Evolutionary conservation across 495 filamentous ascomycete genomes (phyloP).

Genomic region (Rostrohypoxylon terebratum): DNA sequence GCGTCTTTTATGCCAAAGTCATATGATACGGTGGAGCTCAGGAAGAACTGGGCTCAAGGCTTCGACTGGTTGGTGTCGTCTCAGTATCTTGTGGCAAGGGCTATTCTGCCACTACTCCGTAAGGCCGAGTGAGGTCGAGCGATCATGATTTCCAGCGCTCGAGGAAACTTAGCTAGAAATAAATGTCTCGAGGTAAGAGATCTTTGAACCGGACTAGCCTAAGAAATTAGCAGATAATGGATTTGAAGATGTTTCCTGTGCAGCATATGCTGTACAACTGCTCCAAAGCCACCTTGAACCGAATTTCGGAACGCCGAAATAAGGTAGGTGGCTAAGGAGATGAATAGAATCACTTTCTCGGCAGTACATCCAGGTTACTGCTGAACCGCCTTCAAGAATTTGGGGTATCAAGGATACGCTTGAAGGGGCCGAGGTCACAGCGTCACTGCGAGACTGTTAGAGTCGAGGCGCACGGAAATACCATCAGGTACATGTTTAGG

Average conservation of each 20-base stretch:
- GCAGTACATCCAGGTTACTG: slow-evolving; percentile 46
- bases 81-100: slow-evolving; percentile 43
- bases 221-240: slow-evolving; percentile 34
- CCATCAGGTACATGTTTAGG: slow-evolving; percentile 49
- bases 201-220: not conserved
- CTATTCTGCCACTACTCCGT: slow-evolving; percentile 49
- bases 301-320: slow-evolving; percentile 52
- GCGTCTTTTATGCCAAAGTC: slow-evolving; percentile 13
- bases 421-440: slow-evolving; percentile 53
- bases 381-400: slow-evolving; percentile 57
- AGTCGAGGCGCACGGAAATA: slow-evolving; percentile 44
- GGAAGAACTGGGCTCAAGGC: slow-evolving; percentile 43
- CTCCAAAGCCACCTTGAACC: slow-evolving; percentile 52
- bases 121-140: slow-evolving; percentile 39
- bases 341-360: slow-evolving; percentile 48
- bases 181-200: slow-evolving; percentile 29
- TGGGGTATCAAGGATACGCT: slow-evolving; percentile 47
- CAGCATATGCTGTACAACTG: slow-evolving; percentile 44
- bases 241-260: slow-evolving; percentile 10
- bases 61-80: slow-evolving; percentile 45
- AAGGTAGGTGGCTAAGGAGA: slow-evolving; percentile 31
- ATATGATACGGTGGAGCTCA: slow-evolving; percentile 19
- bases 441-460: slow-evolving; percentile 49
- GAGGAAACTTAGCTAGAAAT: slow-evolving; percentile 42
- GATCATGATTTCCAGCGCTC: slow-evolving; percentile 38